A percentile compares a stretch with the other conserved stretches of the same genome.
Conservation (phyloP, 192 early-diverging fungal genomes). For the Gamsiella multidivaricata region DNA sequence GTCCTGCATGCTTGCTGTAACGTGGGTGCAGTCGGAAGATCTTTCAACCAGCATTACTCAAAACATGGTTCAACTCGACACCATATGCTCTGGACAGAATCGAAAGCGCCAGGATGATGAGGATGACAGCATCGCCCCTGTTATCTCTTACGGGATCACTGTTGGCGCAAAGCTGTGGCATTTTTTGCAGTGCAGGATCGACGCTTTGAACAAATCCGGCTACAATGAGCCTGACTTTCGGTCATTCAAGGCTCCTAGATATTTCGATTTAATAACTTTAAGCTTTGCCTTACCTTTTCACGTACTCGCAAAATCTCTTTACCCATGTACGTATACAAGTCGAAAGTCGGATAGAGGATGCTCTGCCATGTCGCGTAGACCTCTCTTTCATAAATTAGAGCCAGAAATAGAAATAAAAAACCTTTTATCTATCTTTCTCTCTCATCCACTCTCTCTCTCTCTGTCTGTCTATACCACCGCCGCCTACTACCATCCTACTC, state of each 20-base stretch:
- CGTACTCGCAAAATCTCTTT: too few species aligned
- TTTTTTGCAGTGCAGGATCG: background rate
- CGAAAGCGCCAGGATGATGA: background rate
- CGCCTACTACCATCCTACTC: too few species aligned
- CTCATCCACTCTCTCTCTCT: too few species aligned
- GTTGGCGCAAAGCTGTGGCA: background rate
- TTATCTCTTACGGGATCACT: background rate
- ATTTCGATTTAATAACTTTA: background rate
- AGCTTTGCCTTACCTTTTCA: too few species aligned
- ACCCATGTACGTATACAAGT: too few species aligned
- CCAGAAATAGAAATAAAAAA: too few species aligned
- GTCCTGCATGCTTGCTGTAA: background rate
- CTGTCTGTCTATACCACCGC: too few species aligned
- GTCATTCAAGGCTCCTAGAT: background rate
- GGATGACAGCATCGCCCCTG: background rate
- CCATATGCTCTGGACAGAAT: background rate
- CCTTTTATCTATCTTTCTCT: too few species aligned
- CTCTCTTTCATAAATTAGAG: too few species aligned
- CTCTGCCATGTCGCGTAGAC: too few species aligned
- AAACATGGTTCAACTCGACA: background rate
- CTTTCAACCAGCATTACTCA: background rate
- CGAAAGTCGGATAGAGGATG: too few species aligned
- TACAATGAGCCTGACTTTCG: background rate
- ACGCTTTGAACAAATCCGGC: background rate
- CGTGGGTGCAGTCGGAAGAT: background rate